Base-by-base conservation (phyloP, 2,329 filamentous ascomycete species). In the Aspergillus novoparasiticus region DNA sequence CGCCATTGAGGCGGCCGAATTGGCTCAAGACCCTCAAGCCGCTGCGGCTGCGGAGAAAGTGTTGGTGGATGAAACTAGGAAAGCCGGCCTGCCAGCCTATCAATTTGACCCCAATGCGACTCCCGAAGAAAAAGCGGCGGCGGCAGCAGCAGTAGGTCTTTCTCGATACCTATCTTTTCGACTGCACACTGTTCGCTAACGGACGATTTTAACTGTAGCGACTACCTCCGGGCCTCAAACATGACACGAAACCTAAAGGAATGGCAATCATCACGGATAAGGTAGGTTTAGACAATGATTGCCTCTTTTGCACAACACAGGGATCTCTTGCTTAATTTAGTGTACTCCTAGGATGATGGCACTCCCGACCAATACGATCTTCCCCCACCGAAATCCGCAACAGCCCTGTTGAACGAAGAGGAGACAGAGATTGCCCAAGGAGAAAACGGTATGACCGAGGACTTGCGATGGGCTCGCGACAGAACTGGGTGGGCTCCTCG, bases 401-500 rank as follows among this genome's bases (percentile, higher is more conserved):
- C 68, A 12, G 71, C 72, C 19, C 51, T 76, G n/a, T 63, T 76
- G 19, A 67, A 70, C 83, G 59, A 91, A 88, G 68, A 87, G 34
- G 76, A 94, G 56, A 83, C 85, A 36, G 73, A 74, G 8, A 75
- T 85, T 5, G 74, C 82, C 23, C 83, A 82, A 57, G 83, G 84
- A 61, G 79, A 85, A 34, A 72, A 82, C 61, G 78, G 80, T 28
- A 80, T 84, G 58, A 81, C 83, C 45, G 83, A 85, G 63, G 86
- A 86, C 66, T 83, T 87, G 59, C 80, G 82, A 85, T 73, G 86
- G 82, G 66, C 79, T 73, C 70, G 84, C 82, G 76, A 85, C 79
- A 71, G 84, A 79, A 92, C 93, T 6, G 95, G 95, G 57, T 98
- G 95, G 95, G 89, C 91, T 16, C 95, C 95, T 46, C 88, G 87